Percentiles rank a stretch among this genome's conserved stretches.
These are phyloP conservation scores for Geotrichum macrosporum DNA, from an alignment of 1,139 yeast genomes.

Conservation along the genomic window DNA sequence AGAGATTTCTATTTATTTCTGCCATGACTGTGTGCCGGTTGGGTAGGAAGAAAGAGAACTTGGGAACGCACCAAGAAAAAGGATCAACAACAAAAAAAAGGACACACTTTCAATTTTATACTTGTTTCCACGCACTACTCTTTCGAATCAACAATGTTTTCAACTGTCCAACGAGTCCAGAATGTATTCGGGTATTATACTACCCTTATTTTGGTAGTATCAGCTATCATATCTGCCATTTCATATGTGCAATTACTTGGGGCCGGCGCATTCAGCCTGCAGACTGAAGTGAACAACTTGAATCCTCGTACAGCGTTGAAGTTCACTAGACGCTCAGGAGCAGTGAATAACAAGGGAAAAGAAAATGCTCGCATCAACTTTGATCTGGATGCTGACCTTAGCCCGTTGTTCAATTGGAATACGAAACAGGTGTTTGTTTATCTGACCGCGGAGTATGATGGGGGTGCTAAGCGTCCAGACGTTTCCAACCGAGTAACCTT, in stretches of 20 bases:
- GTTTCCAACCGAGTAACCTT: constrained; percentile 63
- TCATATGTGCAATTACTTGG: constrained; percentile 33
- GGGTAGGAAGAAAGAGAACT: too few relatives aligned
- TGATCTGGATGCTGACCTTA: constrained; percentile 64
- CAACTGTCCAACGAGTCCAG: constrained; percentile 28
- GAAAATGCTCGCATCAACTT: constrained; percentile 72
- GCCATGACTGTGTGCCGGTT: not conserved
- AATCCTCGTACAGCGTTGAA: constrained; percentile 40
- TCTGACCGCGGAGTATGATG: constrained; percentile 82
- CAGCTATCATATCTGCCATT: constrained; percentile 30
- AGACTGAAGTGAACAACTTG: constrained; percentile 27
- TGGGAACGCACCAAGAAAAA: too few relatives aligned
- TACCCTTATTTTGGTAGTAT: constrained; percentile 31
- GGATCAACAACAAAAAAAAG: not conserved
- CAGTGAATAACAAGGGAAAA: constrained; percentile 63
- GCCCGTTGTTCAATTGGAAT: constrained; percentile 89
- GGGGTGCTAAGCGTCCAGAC: constrained; percentile 35
- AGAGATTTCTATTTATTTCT: constrained; percentile 3
- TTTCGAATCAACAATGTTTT: constrained; percentile 16
- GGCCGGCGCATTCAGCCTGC: constrained; percentile 31
- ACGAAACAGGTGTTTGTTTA: constrained; percentile 92
- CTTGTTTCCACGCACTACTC: constrained; percentile 1
- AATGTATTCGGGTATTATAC: constrained; percentile 34
- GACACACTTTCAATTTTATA: constrained; percentile 2
- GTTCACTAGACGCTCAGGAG: constrained; percentile 69